phyloP scores from a whole-genome alignment of 768 basidiomycete species.

The Exsudoporus frostii region DNA sequence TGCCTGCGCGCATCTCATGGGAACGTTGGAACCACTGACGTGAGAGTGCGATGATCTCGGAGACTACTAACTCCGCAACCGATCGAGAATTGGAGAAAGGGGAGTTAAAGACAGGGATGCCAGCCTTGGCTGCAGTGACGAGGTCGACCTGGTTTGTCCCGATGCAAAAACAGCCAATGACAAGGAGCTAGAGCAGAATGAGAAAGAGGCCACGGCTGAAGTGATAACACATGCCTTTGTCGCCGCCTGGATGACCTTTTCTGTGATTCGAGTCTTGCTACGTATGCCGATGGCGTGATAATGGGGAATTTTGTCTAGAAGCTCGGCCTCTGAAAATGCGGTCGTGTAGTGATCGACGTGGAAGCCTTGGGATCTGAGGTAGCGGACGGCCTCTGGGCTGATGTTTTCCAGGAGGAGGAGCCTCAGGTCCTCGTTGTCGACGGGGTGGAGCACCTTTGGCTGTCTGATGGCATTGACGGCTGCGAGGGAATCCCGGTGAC shows the following conservation, averaged over 20 bases:
- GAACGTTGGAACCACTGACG: conserved; percentile 90
- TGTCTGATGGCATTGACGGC: conserved; percentile 42
- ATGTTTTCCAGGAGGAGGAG: conserved; percentile 94
- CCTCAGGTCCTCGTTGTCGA: conserved; percentile 75
- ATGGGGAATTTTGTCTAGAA: conserved; percentile 72
- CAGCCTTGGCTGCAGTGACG: conserved; percentile 71
- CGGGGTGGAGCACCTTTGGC: conserved; percentile 74
- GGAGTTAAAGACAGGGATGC: conserved; percentile 98
- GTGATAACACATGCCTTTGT: conserved; percentile 56
- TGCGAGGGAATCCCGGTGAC: conserved; percentile 32
- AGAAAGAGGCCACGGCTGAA: background rate
- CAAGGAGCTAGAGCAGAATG: conserved; percentile 63
- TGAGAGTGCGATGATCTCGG: conserved; percentile 90
- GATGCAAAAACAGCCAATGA: conserved; percentile 99
- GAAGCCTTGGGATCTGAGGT: conserved; percentile 81
- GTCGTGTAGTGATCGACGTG: conserved; percentile 86
- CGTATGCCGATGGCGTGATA: conserved; percentile 97
- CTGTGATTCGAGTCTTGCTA: conserved; percentile 96
- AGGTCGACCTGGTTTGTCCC: conserved; percentile 99
- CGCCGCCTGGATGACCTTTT: conserved; percentile 82
- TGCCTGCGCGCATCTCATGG: conserved; percentile 80
- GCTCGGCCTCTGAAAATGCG: conserved; percentile 91
- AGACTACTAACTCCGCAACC: conserved; percentile 95
- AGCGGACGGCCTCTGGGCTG: conserved; percentile 81
- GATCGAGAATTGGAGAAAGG: conserved; percentile 99